Evolutionary conservation across 257 asterid genomes (phyloP).

Genomic region (Buddleja alternifolia): DNA sequence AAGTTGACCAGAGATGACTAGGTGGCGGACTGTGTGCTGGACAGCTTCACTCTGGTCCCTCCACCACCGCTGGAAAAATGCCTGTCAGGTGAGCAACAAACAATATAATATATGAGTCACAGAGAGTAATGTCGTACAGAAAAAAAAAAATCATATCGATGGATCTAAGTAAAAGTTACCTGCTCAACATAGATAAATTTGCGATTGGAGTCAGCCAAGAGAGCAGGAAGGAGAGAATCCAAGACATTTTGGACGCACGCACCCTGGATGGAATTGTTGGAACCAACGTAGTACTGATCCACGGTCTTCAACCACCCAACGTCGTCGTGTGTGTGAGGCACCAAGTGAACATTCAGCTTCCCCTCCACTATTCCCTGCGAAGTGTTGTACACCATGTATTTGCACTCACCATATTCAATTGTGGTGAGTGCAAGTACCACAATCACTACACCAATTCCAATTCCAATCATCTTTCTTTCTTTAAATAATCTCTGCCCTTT

Average conservation of each 20-base stretch:
- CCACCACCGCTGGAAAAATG: conserved; percentile 61
- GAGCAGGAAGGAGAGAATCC: conserved; percentile 43
- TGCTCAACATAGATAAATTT: conserved; percentile 40
- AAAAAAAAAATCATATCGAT: no score
- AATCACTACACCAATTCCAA: background rate
- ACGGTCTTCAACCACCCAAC: conserved; percentile 46
- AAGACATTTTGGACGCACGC: conserved; percentile 46
- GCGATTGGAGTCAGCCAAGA: conserved; percentile 41
- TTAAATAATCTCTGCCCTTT: background rate
- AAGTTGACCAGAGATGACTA: conserved; percentile 49
- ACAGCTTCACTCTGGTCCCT: conserved; percentile 38
- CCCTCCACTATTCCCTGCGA: conserved; percentile 37
- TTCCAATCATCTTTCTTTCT: background rate
- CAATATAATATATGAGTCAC: no score
- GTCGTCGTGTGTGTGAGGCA: conserved; percentile 46
- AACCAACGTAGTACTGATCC: conserved; percentile 44
- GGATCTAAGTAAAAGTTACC: no score
- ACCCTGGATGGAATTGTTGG: conserved; percentile 43
- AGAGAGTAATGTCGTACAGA: no score
- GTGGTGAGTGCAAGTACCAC: background rate
- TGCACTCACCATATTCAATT: conserved; percentile 32
- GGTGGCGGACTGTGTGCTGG: conserved; percentile 34
- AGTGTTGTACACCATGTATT: conserved; percentile 47
- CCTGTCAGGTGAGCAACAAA: no score
- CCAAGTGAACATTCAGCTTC: conserved; percentile 43